Evolutionary conservation across 1,284 basidiomycete genomes (phyloP).

Genomic region (Fomitiporia mediterranea): DNA sequence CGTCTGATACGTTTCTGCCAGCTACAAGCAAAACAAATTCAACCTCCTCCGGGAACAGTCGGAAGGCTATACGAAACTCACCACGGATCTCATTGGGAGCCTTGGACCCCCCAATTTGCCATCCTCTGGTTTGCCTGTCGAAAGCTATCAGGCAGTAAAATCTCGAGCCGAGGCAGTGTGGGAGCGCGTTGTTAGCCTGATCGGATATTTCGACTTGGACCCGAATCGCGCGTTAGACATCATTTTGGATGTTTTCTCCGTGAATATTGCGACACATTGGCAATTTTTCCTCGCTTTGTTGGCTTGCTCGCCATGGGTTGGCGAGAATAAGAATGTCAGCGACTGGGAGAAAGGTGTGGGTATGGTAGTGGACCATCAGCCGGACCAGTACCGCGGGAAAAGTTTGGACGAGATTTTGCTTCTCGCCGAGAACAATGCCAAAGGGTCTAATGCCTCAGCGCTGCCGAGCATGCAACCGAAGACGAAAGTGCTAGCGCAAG

Average conservation of each 20-base stretch:
- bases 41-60: constrained; percentile 96
- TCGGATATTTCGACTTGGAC: constrained; percentile 95
- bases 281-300: constrained; percentile 90
- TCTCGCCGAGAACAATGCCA: constrained; percentile 39
- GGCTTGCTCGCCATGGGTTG: constrained; percentile 78
- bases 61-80: constrained; percentile 93
- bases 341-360: constrained; percentile 32
- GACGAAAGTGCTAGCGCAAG: constrained; percentile 77
- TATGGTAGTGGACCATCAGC: constrained; percentile 36
- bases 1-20: constrained; percentile 29
- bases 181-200: constrained; percentile 82
- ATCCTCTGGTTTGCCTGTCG: constrained; percentile 54
- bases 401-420: constrained; percentile 60
- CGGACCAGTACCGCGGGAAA: constrained; percentile 50
- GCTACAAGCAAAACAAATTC: constrained; percentile 98
- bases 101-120: constrained; percentile 69
- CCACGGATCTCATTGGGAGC: constrained; percentile 77
- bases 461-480: constrained; percentile 31
- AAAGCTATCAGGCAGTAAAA: constrained; percentile 51
- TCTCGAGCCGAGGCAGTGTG: constrained; percentile 73
- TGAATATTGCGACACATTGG: constrained; percentile 79
- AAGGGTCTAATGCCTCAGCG: constrained; percentile 22
- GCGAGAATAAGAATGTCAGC: constrained; percentile 33
- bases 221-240: constrained; percentile 93
- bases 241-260: constrained; percentile 86